These are phyloP conservation scores for Pseudocercospora cruenta DNA, from an alignment of 2,329 filamentous ascomycete genomes.

Conservation along the genomic window DNA sequence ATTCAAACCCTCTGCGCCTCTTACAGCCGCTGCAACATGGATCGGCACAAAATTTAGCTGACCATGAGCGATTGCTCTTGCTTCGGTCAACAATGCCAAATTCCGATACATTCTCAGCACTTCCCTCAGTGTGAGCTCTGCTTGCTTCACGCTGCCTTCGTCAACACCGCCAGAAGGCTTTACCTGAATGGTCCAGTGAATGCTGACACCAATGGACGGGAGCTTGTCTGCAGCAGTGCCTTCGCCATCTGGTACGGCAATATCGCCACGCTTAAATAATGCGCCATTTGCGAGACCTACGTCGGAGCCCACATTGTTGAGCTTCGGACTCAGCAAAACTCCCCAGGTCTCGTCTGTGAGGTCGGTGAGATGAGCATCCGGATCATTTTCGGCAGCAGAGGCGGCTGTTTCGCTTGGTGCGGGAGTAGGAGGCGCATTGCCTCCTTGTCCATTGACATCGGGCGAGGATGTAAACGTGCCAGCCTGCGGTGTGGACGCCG, in stretches of 20 bases:
- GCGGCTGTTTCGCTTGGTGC: conserved; percentile 51
- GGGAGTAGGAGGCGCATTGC: conserved; percentile 46
- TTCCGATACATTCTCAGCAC: conserved; percentile 70
- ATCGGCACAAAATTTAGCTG: conserved; percentile 68
- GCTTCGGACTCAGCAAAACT: conserved; percentile 59
- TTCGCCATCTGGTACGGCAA: conserved; percentile 2
- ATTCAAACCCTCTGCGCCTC: conserved; percentile 65
- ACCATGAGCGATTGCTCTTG: conserved; percentile 63
- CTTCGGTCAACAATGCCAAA: conserved; percentile 69
- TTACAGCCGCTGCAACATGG: conserved; percentile 74
- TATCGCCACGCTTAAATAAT: conserved; percentile 46
- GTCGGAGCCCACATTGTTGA: conserved; percentile 41
- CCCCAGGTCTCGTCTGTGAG: conserved; percentile 76
- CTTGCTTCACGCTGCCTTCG: conserved; percentile 40
- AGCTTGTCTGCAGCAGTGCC: conserved; percentile 17
- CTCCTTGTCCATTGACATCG: conserved; percentile 31
- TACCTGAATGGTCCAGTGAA: conserved; percentile 52
- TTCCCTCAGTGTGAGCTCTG: conserved; percentile 69
- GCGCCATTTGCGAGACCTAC: conserved; percentile 47
- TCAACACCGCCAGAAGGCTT: conserved; percentile 43
- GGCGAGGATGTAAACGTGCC: conserved; percentile 35
- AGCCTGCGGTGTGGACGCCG: conserved; percentile 65
- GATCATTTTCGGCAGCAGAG: conserved; percentile 54
- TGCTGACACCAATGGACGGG: conserved; percentile 45
- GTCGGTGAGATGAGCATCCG: conserved; percentile 72